These are phyloP conservation scores for Sarocladiaceae sp. DNA, from an alignment of 2,329 filamentous ascomycete genomes.

Conservation along the genomic window DNA sequence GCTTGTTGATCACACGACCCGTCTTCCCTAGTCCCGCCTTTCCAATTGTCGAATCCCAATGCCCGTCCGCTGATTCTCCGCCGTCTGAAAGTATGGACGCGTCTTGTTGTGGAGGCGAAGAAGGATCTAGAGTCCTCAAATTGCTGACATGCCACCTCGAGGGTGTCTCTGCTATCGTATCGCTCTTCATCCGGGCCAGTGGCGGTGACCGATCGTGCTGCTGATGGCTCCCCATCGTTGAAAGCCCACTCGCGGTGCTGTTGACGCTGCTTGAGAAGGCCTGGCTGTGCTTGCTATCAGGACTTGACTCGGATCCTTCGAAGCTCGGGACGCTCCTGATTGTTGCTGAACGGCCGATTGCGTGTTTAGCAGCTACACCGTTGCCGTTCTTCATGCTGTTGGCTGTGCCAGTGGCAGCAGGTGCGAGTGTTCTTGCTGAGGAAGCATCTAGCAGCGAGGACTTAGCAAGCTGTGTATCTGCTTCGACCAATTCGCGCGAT, in stretches of 20 bases:
- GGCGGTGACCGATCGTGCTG: slow-evolving; percentile 26
- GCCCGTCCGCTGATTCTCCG: slow-evolving; percentile 27
- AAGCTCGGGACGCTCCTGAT: slow-evolving; percentile 53
- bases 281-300: slow-evolving; percentile 38
- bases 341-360: slow-evolving; percentile 32
- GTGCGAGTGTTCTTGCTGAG: slow-evolving; percentile 26
- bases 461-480: slow-evolving; percentile 15
- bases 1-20: slow-evolving; percentile 70
- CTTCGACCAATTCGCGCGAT: slow-evolving; percentile 13
- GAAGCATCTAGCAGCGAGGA: slow-evolving; percentile 23
- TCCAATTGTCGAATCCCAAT: slow-evolving; percentile 62
- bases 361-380: slow-evolving; percentile 25
- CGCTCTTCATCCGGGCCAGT: slow-evolving; percentile 30
- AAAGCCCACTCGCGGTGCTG: slow-evolving; percentile 45
- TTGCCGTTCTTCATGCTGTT: slow-evolving; percentile 31
- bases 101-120: slow-evolving; percentile 19
- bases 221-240: slow-evolving; percentile 30
- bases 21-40: slow-evolving; percentile 68
- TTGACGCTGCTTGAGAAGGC: slow-evolving; percentile 50
- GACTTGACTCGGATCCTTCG: slow-evolving; percentile 42
- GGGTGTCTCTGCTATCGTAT: slow-evolving; percentile 20
- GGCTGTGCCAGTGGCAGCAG: slow-evolving; percentile 31
- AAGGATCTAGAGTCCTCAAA: slow-evolving; percentile 2
- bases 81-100: slow-evolving; percentile 23
- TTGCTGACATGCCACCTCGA: slow-evolving; percentile 25